Evolutionary conservation across 1,139 yeast genomes (phyloP).

Genomic region (Schizosaccharomyces versatilis): DNA sequence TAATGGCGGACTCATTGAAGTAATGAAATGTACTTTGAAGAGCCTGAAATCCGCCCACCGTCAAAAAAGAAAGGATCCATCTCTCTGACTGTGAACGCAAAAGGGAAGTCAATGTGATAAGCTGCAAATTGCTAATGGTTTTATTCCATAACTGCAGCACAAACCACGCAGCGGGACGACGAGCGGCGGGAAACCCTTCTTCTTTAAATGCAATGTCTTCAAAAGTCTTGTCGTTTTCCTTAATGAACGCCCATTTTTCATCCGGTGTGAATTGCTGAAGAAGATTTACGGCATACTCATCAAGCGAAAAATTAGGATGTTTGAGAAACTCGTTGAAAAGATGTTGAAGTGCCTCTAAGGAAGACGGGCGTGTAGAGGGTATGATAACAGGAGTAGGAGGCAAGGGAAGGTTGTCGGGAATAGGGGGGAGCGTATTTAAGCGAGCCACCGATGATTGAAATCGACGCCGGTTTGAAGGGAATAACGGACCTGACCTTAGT

Average conservation of each 20-base stretch:
- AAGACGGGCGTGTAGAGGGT: neutral
- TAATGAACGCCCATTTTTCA: neutral
- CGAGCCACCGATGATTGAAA: no score
- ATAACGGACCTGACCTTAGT: no score
- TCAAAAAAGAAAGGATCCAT: neutral
- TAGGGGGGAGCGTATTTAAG: neutral
- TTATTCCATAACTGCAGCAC: conserved; percentile 1
- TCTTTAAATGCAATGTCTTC: neutral
- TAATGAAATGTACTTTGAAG: neutral
- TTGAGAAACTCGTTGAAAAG: neutral
- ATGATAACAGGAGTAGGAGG: neutral
- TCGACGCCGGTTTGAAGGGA: no score
- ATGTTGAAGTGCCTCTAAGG: neutral
- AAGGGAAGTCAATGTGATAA: neutral
- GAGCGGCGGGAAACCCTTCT: neutral
- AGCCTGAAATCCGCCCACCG: neutral
- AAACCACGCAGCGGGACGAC: conserved; percentile 1
- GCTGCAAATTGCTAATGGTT: neutral
- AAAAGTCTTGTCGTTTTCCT: neutral
- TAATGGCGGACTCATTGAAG: neutral
- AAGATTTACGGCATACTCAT: neutral
- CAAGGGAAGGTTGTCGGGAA: neutral
- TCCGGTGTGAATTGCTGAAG: neutral
- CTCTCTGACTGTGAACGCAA: neutral
- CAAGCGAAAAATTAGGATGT: neutral